A percentile compares a stretch with the other conserved stretches of the same genome.
These are phyloP conservation scores for Nannizziopsis barbatae DNA, from an alignment of 2,329 filamentous ascomycete species.

Conservation along the genomic window DNA sequence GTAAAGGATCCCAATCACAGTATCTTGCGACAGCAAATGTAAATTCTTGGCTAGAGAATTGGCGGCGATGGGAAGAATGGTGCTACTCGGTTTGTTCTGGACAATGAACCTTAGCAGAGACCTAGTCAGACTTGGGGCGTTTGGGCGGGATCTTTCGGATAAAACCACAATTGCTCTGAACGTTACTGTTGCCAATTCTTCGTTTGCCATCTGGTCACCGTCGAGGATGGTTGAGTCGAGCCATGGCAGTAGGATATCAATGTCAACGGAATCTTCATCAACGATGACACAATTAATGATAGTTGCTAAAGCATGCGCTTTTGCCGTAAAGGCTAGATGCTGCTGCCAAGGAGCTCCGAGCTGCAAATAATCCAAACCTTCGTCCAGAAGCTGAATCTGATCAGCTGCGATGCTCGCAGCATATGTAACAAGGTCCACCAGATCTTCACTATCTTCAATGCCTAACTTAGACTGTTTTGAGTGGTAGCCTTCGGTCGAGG, in stretches of 20 bases:
- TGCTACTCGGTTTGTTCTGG: constrained; percentile 59
- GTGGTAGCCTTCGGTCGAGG: constrained; percentile 52
- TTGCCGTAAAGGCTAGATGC: constrained; percentile 71
- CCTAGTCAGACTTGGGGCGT: constrained; percentile 64
- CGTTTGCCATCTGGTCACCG: constrained; percentile 68
- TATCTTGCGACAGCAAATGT: constrained; percentile 74
- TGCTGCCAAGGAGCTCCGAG: constrained; percentile 81
- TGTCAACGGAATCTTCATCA: constrained; percentile 69
- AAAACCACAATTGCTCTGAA: constrained; percentile 73
- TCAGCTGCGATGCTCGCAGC: constrained; percentile 65
- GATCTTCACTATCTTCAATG: constrained; percentile 26
- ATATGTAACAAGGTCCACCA: constrained; percentile 37
- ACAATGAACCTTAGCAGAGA: constrained; percentile 79
- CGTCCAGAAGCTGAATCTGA: constrained; percentile 77
- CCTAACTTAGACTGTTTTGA: constrained; percentile 61
- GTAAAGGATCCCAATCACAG: constrained; percentile 88
- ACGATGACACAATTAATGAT: constrained; percentile 77
- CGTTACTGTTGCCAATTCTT: constrained; percentile 62
- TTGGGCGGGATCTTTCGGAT: constrained; percentile 60
- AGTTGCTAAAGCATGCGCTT: constrained; percentile 67
- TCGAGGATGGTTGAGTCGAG: constrained; percentile 73
- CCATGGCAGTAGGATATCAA: constrained; percentile 70
- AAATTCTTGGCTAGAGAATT: constrained; percentile 72
- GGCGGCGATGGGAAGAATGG: constrained; percentile 66
- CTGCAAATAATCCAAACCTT: constrained; percentile 78